Base-by-base conservation (phyloP, 495 filamentous ascomycete genomes). In the Daldinia grandis region DNA sequence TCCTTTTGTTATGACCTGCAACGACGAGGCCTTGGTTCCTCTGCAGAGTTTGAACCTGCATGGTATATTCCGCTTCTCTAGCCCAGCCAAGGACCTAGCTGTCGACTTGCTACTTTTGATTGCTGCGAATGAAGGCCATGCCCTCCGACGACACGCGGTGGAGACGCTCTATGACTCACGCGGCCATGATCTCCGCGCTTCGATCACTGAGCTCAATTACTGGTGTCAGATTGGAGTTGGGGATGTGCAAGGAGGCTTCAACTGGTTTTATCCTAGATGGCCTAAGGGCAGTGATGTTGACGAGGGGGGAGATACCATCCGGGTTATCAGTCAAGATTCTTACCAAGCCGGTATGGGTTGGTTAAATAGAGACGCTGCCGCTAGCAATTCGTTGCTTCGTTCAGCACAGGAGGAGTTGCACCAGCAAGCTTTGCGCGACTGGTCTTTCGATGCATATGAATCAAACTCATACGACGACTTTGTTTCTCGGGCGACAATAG, bases 181-280 rank as follows among this genome's bases (percentile, higher is more conserved):
- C 27, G 73, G 83, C 2, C 77, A 84, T 47, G 95, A 98, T 75
- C 81, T 99, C 19, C 88, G 96, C 21, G 92, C 88, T 28, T 88
- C 89, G 0, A 88, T 98, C n/a, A 90, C 86, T 65, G 93, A 99
- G 55, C 83, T 99, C 10, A 89, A 97, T 68, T 97, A 95, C 77
- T 98, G 93, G 93, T 98, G 96, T 73, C 95, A 98, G 79, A 93
- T 98, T 79, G 94, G 88, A 0, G 87, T 98, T 27, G 96, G 96
- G n/a, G 95, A 96, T 72, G 84, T 87, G 14, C 92, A 92, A 75
- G 90, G 92, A 1, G 94, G 95, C 2, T 84, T 97, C 25, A 93
- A 95, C 58, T 99, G 96, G 96, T 90, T 95, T 62, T 92, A 87
- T 78, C 89, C 84, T 58, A 85, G 88, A 40, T 94, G 88, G 88